These are phyloP conservation scores for Setomelanomma holmii DNA, from an alignment of 2,329 filamentous ascomycete species.

Conservation along the genomic window DNA sequence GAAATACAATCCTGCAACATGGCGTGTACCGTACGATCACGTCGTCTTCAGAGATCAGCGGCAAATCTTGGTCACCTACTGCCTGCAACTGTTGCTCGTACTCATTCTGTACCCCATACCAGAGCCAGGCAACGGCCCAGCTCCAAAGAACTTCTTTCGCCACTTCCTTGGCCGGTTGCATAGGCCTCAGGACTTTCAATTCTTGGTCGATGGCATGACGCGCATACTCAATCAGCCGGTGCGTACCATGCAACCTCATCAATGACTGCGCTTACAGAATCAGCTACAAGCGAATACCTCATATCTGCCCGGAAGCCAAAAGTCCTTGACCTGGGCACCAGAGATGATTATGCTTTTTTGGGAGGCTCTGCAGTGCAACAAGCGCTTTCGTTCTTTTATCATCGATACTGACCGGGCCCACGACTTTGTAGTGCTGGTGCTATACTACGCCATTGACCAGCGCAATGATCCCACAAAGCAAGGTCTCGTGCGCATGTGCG, in stretches of 20 bases:
- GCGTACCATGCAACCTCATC: slow-evolving; percentile 11
- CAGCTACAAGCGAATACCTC: slow-evolving; percentile 83
- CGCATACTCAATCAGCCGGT: slow-evolving; percentile 88
- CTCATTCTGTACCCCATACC: slow-evolving; percentile 87
- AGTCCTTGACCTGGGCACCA: slow-evolving; percentile 83
- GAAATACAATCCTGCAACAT: slow-evolving; percentile 93
- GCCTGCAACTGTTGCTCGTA: slow-evolving; percentile 86
- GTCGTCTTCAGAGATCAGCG: slow-evolving; percentile 91
- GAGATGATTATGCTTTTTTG: slow-evolving; percentile 98
- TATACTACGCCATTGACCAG: slow-evolving; percentile 93
- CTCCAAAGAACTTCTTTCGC: slow-evolving; percentile 89
- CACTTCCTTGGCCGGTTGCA: slow-evolving; percentile 91
- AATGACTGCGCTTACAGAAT: slow-evolving; percentile 25
- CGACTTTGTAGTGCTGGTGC: slow-evolving; percentile 86
- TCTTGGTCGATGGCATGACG: slow-evolving; percentile 93
- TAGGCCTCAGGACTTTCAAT: slow-evolving; percentile 95
- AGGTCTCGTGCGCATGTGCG: slow-evolving; percentile 93
- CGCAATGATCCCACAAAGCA: slow-evolving; percentile 86
- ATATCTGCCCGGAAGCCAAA: slow-evolving; percentile 85
- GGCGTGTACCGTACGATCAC: slow-evolving; percentile 93
- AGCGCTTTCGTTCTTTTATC: slow-evolving; percentile 93
- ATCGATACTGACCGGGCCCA: slow-evolving; percentile 93
- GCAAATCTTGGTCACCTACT: slow-evolving; percentile 89
- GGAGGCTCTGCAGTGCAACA: slow-evolving; percentile 97
- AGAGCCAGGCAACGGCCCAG: slow-evolving; percentile 68